Percentiles rank a stretch among this genome's conserved stretches.
These are phyloP conservation scores for Sextonia rubra DNA, from an alignment of 164 flowering plant genomes.

Conservation along the genomic window DNA sequence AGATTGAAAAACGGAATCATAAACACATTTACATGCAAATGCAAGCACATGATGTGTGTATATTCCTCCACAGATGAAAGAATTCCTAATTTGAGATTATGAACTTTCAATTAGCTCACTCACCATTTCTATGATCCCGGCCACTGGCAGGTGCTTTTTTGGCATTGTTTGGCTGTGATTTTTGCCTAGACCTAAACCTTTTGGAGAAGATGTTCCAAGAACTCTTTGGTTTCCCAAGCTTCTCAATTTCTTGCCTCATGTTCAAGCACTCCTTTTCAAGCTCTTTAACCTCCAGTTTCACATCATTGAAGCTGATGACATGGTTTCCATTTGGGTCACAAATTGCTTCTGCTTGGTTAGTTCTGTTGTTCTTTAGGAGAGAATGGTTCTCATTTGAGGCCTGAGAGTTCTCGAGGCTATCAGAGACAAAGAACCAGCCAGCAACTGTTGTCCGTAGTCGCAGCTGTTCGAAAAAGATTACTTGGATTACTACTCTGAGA, in stretches of 20 bases:
- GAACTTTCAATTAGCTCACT: conserved; percentile 1
- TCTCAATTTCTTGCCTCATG: conserved; percentile 55
- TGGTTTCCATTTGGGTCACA: conserved; percentile 5
- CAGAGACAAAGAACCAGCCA: conserved; percentile 64
- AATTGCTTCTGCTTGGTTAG: conserved; percentile 8
- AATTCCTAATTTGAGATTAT: conserved; percentile 5
- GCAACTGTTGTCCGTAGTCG: conserved; percentile 56
- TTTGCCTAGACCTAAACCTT: conserved; percentile 26
- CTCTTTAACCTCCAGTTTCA: conserved; percentile 46
- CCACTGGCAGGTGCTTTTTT: conserved; percentile 12
- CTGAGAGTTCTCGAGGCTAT: conserved; percentile 41
- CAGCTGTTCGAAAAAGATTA: conserved; percentile 70
- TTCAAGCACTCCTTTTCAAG: conserved; percentile 59
- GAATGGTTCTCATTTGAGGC: conserved; percentile 26
- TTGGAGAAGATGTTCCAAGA: conserved; percentile 46
- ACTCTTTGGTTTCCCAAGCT: conserved; percentile 44
- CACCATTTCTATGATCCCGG: conserved; percentile 6
- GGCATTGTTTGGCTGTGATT: conserved; percentile 16
- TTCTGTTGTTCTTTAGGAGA: conserved; percentile 17
- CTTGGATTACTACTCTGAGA: conserved; percentile 63
- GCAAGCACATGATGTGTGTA: neutral
- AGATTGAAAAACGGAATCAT: conserved; percentile 1
- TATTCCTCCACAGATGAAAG: neutral
- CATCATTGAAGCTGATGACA: conserved; percentile 24
- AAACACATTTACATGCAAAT: neutral